Percentiles rank a stretch among this genome's conserved stretches.
These are phyloP conservation scores for Gymnopus androsaceus DNA, from an alignment of 1,284 basidiomycete species.

Conservation along the genomic window DNA sequence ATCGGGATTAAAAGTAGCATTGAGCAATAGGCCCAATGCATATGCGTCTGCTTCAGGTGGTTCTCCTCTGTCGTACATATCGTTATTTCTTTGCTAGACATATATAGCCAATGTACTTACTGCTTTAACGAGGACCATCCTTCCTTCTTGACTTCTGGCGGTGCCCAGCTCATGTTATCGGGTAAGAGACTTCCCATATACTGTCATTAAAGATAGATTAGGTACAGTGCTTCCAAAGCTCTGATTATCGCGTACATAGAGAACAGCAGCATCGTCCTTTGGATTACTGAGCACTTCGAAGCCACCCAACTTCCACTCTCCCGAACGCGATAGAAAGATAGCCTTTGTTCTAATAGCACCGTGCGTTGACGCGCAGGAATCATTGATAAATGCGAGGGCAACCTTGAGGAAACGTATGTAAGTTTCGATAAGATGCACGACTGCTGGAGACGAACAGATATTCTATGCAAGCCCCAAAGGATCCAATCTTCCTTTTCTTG, in stretches of 20 bases:
- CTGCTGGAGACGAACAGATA: conserved; percentile 70
- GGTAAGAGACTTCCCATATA: conserved; percentile 71
- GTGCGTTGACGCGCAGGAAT: conserved; percentile 83
- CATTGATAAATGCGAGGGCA: conserved; percentile 90
- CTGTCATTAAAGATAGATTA: conserved; percentile 41
- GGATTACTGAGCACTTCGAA: conserved; percentile 88
- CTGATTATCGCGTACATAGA: conserved; percentile 66
- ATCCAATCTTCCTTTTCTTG: conserved; percentile 86
- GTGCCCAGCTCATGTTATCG: conserved; percentile 56
- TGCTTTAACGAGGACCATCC: conserved; percentile 87
- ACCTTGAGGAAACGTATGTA: conserved; percentile 49
- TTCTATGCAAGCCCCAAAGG: conserved; percentile 89
- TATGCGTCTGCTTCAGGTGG: conserved; percentile 81
- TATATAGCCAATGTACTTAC: conserved; percentile 44
- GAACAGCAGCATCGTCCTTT: conserved; percentile 72
- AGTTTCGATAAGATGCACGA: not conserved
- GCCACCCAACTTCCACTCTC: conserved; percentile 96
- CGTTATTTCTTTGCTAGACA: conserved; percentile 4
- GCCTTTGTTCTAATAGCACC: conserved; percentile 81
- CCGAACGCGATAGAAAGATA: conserved; percentile 87
- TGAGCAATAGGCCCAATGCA: conserved; percentile 82
- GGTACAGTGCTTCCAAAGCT: conserved; percentile 11
- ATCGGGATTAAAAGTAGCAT: conserved; percentile 83
- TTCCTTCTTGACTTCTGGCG: conserved; percentile 89
- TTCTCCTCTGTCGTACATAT: conserved; percentile 54